Evolutionary conservation across 1,284 basidiomycete species (phyloP), one percentile per base, ranked within the genome.

Genomic region (Ustilago bromivora): DNA sequence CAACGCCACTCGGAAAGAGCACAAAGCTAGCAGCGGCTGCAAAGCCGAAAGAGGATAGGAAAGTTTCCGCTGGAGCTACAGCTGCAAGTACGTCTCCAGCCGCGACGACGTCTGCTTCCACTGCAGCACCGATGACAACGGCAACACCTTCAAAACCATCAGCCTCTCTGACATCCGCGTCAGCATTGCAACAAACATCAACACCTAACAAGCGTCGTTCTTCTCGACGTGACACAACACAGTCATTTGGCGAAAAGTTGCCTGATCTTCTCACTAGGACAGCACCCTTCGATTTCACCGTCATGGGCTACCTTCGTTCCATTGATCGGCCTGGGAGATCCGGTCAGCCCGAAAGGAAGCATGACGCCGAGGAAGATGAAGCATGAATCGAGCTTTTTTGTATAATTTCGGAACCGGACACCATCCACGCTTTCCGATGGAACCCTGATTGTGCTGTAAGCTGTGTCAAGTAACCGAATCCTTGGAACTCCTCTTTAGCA

Each of bases 161-260:
- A 15, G 55, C 47, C 4, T 17, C 61, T 6, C 2, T 47, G 43
- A 1, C 36, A 8, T 3, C 52, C 31, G n/a, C 54, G 4, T 11
- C 34, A 17, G 36, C 52, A 43, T 34, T 35, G 19, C 12, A 49
- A 36, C 61, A 32, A 23, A 38, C 36, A 4, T n/a, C 38, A 0
- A 62, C 66, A 13, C 54, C 36, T 3, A 63, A 61, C 28, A 72
- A 67, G 49, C 58, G 68, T 17, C 61, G 74, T 3, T 76, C 74
- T 4, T 51, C 65, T 23, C 61, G 74, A 3, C 56, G 66, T 1
- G 59, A 66, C 9, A 61, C 68, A 2, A 67, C 65, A 3, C 74
- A 76, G 51, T 64, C 69, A 17, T 76, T 76, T 19, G 74, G 74
- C 34, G 74, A 76, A 35, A 76, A 71, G 49, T 55, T 71, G 15